Evolutionary conservation across 345 rosid genomes (phyloP).

Genomic region (Dovyalis caffra): DNA sequence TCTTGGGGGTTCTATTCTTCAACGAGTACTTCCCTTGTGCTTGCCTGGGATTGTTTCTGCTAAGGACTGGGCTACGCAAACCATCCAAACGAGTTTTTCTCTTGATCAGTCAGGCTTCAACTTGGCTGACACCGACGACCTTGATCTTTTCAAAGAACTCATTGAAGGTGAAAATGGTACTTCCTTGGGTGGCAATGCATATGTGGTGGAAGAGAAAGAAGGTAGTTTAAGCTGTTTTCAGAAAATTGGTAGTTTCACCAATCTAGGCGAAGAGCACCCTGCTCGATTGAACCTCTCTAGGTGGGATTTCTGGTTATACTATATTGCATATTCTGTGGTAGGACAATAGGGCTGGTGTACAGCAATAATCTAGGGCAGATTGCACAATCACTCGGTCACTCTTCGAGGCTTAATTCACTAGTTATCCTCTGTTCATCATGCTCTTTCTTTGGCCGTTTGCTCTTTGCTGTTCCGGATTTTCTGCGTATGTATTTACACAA

Average conservation of each 20-base stretch:
- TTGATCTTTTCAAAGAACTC: conserved; percentile 49
- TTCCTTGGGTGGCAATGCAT: not conserved
- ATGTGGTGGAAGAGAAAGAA: not conserved
- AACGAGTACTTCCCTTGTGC: conserved; percentile 54
- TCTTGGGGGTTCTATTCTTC: conserved; percentile 48
- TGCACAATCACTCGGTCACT: conserved; percentile 63
- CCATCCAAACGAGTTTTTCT: too few relatives aligned
- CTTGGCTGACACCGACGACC: conserved; percentile 45
- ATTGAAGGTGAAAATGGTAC: conserved; percentile 25
- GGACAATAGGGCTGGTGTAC: conserved; percentile 75
- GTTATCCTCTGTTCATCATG: conserved; percentile 70
- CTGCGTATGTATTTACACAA: conserved; percentile 55
- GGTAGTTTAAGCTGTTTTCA: conserved; percentile 13
- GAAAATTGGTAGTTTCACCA: conserved; percentile 47
- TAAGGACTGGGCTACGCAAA: conserved; percentile 48
- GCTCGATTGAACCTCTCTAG: conserved; percentile 46
- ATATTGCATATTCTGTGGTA: conserved; percentile 68
- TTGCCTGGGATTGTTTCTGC: conserved; percentile 59
- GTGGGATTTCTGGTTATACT: conserved; percentile 84
- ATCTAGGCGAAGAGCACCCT: conserved; percentile 73
- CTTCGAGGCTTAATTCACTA: conserved; percentile 33
- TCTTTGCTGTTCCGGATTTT: conserved; percentile 81
- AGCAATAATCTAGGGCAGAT: conserved; percentile 89
- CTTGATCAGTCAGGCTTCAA: too few relatives aligned
- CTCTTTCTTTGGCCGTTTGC: conserved; percentile 86